Conservation (phyloP, 352 stramenopile species). For the Phytophthora brassicae region DNA sequence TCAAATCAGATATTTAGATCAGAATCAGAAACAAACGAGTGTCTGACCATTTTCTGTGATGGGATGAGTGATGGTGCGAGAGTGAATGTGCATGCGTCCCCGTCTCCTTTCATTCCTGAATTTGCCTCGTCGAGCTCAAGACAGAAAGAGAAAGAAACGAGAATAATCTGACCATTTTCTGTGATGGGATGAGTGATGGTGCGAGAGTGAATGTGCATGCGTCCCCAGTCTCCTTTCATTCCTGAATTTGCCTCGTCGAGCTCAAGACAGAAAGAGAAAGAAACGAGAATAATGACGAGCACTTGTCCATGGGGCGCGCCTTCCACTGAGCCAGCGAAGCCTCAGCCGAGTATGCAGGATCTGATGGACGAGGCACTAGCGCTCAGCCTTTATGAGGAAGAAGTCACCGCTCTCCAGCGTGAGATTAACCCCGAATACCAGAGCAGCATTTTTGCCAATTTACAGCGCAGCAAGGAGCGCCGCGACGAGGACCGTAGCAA, state of each 20-base stretch:
- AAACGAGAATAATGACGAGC: conserved; percentile 16
- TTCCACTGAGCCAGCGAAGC: conserved; percentile 11
- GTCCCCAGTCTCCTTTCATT: conserved; percentile 21
- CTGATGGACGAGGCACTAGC: conserved; percentile 77
- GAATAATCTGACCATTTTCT: conserved; percentile 15
- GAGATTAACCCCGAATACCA: conserved; percentile 44
- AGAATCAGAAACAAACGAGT: conserved; percentile 14
- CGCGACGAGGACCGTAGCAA: conserved; percentile 34
- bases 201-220: no score
- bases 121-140: conserved; percentile 5
- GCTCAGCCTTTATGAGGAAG: conserved; percentile 62
- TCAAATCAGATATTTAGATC: background rate
- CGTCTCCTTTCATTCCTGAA: conserved; percentile 27
- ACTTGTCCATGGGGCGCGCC: conserved; percentile 30
- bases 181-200: conserved; percentile 17
- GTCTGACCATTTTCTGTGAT: background rate
- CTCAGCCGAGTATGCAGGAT: conserved; percentile 50
- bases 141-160: background rate
- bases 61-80: conserved; percentile 21
- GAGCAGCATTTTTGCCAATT: conserved; percentile 40
- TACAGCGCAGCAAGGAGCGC: conserved; percentile 36
- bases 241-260: conserved; percentile 18
- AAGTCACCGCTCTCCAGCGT: conserved; percentile 41
- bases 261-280: background rate
- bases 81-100: no score